Conservation (phyloP, 805 yeast species). For the Metschnikowia koreensis region DNA sequence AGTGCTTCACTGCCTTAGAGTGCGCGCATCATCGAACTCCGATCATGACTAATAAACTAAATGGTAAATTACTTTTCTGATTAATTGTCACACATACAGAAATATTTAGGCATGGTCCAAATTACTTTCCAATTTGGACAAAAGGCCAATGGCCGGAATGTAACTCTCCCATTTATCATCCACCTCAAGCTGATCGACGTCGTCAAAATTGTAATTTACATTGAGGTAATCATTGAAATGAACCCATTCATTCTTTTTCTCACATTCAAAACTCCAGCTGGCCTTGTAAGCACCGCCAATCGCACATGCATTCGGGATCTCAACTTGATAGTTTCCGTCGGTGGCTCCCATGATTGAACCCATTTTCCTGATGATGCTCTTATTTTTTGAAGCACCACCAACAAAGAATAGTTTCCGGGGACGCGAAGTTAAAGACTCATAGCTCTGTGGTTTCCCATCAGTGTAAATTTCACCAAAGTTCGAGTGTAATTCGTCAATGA, state of each 20-base stretch:
- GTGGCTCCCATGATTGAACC: constrained; percentile 68
- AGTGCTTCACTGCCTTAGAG: neutral
- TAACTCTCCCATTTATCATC: constrained; percentile 48
- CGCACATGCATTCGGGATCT: constrained; percentile 88
- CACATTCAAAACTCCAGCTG: constrained; percentile 58
- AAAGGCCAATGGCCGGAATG: constrained; percentile 51
- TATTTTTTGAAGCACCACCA: constrained; percentile 82
- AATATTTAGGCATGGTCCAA: constrained; percentile 9
- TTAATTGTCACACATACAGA: neutral
- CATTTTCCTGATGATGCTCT: constrained; percentile 64
- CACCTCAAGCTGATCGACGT: constrained; percentile 42
- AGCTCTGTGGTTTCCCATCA: constrained; percentile 49
- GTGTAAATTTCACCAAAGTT: constrained; percentile 45
- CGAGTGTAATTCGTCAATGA: constrained; percentile 27
- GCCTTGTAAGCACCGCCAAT: constrained; percentile 89
- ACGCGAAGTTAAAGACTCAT: constrained; percentile 43
- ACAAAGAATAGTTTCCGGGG: constrained; percentile 78
- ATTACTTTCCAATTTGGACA: constrained; percentile 44
- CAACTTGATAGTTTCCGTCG: constrained; percentile 65
- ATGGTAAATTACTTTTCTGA: neutral
- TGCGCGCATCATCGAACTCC: neutral
- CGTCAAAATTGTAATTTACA: constrained; percentile 41
- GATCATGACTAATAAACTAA: neutral
- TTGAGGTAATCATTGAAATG: constrained; percentile 43
- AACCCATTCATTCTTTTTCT: constrained; percentile 32